Evolutionary conservation across 441 rosid genomes (phyloP).

Genomic region (Arabidopsis hybrid): DNA sequence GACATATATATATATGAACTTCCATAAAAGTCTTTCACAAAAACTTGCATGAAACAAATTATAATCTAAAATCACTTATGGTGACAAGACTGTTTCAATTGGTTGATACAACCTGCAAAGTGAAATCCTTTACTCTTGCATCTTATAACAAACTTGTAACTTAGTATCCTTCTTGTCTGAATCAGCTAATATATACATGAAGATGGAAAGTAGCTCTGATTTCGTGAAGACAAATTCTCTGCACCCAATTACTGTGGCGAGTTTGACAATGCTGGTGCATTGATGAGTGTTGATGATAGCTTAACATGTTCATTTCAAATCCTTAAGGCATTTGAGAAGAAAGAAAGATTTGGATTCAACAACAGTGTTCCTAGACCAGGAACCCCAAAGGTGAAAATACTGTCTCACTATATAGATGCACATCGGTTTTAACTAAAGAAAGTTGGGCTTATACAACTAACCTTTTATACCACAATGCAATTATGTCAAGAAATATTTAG

Average conservation of each 20-base stretch:
- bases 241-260: conserved; percentile 82
- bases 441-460: conserved; percentile 6
- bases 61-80: background rate
- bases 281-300: conserved; percentile 78
- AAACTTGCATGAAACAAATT: too few species aligned
- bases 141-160: conserved; percentile 54
- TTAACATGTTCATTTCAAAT: conserved; percentile 81
- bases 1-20: too few species aligned
- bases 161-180: conserved; percentile 62
- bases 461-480: too few species aligned
- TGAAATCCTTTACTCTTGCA: conserved; percentile 81
- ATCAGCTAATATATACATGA: conserved; percentile 58
- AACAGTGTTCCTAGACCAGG: conserved; percentile 64
- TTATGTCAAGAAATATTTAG: background rate
- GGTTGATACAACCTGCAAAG: conserved; percentile 68
- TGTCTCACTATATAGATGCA: conserved; percentile 11
- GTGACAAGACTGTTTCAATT: background rate
- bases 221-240: conserved; percentile 47
- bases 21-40: too few species aligned
- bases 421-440: conserved; percentile 12
- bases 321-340: conserved; percentile 70
- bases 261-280: conserved; percentile 77
- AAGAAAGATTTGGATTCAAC: conserved; percentile 60
- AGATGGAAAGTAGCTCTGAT: conserved; percentile 65
- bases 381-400: conserved; percentile 68